Percentiles rank a stretch among this genome's conserved stretches.
phyloP scores from a whole-genome alignment of 2,329 filamentous ascomycete genomes.

The Penicillium capsulatum region DNA sequence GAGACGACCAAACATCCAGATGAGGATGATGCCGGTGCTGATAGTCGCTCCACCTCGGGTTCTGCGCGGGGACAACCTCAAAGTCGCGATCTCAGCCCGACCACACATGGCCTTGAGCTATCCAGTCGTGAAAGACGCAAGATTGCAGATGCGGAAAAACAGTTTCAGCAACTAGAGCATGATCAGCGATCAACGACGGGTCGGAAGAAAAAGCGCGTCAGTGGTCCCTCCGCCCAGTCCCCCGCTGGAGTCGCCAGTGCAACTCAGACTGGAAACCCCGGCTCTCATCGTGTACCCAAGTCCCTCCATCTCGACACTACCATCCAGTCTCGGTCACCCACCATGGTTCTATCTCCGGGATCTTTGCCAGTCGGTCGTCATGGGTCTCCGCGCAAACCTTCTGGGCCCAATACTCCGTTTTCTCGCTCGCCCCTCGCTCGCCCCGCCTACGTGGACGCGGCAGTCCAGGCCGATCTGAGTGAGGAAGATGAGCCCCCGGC shows the following conservation, averaged over 20 bases:
- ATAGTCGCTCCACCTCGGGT: conserved; percentile 55
- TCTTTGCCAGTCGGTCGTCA: conserved; percentile 24
- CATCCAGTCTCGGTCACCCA: conserved; percentile 35
- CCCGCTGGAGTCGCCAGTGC: conserved; percentile 41
- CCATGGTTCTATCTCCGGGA: conserved; percentile 26
- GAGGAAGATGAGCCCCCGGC: conserved; percentile 28
- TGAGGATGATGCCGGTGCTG: conserved; percentile 55
- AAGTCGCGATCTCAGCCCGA: conserved; percentile 61
- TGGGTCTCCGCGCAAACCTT: conserved; percentile 29
- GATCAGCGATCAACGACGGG: conserved; percentile 48
- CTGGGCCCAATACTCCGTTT: conserved; percentile 28
- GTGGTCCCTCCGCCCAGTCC: conserved; percentile 52
- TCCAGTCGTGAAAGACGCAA: conserved; percentile 61
- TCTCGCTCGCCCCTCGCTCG: conserved; percentile 24
- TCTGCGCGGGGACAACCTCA: conserved; percentile 54
- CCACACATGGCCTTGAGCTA: conserved; percentile 48
- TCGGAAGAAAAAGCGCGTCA: conserved; percentile 55
- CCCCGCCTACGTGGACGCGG: conserved; percentile 39
- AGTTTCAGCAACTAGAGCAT: conserved; percentile 58
- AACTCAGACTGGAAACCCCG: conserved; percentile 35
- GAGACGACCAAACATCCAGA: conserved; percentile 51
- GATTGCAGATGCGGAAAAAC: conserved; percentile 58
- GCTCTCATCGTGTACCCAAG: conserved; percentile 19
- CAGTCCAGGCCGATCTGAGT: conserved; percentile 45
- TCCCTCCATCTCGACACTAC: conserved; percentile 32